Conservation (phyloP, 148 eudicot species). For the Drosera capensis region DNA sequence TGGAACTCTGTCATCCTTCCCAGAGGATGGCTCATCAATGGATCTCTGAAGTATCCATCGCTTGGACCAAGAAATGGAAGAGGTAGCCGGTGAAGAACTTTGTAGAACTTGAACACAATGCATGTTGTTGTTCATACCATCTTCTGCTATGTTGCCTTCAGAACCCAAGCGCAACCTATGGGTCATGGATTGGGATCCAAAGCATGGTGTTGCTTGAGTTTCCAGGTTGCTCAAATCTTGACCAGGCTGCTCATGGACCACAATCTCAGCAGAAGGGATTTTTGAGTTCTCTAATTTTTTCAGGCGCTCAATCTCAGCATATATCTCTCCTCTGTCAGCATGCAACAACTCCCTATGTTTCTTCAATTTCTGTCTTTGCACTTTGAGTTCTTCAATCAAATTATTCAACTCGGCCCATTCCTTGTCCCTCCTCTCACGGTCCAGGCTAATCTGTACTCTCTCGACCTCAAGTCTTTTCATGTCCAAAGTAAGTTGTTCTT, state of each 20-base stretch:
- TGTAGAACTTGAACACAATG: conserved; percentile 12
- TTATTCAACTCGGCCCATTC: conserved; percentile 78
- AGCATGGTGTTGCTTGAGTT: conserved; percentile 12
- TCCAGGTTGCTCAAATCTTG: conserved; percentile 12
- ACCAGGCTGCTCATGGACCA: conserved; percentile 17
- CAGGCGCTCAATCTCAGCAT: conserved; percentile 55
- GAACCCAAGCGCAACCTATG: conserved; percentile 11
- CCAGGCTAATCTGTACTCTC: conserved; percentile 63
- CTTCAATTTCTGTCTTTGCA: conserved; percentile 73
- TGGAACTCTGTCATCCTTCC: conserved; percentile 8
- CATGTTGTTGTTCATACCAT: conserved; percentile 11
- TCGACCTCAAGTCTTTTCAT: conserved; percentile 60
- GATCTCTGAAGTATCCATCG: conserved; percentile 26
- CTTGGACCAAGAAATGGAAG: conserved; percentile 57
- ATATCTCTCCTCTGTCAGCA: conserved; percentile 60
- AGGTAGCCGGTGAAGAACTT: conserved; percentile 32
- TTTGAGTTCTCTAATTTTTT: conserved; percentile 59
- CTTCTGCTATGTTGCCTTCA: conserved; percentile 8
- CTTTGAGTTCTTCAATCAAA: conserved; percentile 65
- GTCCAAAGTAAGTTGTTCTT: conserved; percentile 42
- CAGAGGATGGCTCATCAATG: conserved; percentile 10
- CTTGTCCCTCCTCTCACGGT: conserved; percentile 62
- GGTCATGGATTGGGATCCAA: conserved; percentile 8
- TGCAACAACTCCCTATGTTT: conserved; percentile 80
- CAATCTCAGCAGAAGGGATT: conserved; percentile 27